phyloP scores from a whole-genome alignment of 345 rosid species.

The Zanthoxylum bungeanum region DNA sequence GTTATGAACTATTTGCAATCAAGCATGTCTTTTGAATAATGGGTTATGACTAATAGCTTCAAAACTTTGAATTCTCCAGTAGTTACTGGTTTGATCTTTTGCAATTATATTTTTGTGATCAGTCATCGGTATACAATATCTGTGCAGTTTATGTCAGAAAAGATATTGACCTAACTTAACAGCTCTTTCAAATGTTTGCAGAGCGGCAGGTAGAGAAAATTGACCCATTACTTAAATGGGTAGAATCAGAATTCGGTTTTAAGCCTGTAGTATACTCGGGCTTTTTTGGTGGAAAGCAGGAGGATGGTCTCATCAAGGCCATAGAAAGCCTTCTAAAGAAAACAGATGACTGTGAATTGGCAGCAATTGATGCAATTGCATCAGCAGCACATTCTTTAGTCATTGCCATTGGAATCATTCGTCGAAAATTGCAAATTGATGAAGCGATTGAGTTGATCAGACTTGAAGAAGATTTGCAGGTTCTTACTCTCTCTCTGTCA shows the following conservation, averaged over 20 bases:
- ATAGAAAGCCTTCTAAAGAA: conserved; percentile 60
- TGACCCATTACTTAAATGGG: conserved; percentile 86
- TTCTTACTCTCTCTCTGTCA: conserved; percentile 14
- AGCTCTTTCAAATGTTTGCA: conserved; percentile 23
- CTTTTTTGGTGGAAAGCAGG: conserved; percentile 87
- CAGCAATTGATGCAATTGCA: conserved; percentile 86
- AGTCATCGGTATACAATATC: no score
- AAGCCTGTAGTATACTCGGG: conserved; percentile 74
- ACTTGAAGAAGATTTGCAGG: conserved; percentile 98
- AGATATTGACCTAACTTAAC: neutral
- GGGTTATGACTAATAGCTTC: no score
- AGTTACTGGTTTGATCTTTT: neutral
- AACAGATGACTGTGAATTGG: conserved; percentile 74
- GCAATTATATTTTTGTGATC: neutral
- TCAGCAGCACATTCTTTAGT: conserved; percentile 79
- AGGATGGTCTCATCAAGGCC: conserved; percentile 67
- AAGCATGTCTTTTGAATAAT: no score
- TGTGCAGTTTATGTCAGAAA: neutral
- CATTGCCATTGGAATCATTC: conserved; percentile 61
- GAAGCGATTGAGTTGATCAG: conserved; percentile 84
- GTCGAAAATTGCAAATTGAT: conserved; percentile 75
- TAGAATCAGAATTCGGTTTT: conserved; percentile 74
- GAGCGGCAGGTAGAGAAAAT: conserved; percentile 77
- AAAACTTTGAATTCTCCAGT: no score
- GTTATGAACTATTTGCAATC: neutral